Evolutionary conservation across 75 land plant species (phyloP).

Genomic region (Cunninghamia lanceolata): DNA sequence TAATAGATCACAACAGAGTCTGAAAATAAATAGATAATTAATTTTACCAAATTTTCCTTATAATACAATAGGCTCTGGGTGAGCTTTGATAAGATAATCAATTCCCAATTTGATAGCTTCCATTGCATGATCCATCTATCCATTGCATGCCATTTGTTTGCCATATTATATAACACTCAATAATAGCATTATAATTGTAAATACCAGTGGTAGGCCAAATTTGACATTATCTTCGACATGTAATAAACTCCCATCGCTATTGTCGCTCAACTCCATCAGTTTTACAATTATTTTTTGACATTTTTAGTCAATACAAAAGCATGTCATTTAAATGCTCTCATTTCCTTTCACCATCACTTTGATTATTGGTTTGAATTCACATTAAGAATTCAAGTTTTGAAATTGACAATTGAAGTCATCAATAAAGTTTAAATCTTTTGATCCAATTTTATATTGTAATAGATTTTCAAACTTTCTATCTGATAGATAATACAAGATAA

Average conservation of each 20-base stretch:
- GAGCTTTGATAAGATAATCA: conserved; percentile 54
- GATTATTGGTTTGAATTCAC: too few species aligned
- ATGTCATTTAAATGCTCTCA: too few species aligned
- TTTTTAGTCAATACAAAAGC: too few species aligned
- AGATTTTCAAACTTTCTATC: too few species aligned
- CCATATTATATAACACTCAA: conserved; percentile 53
- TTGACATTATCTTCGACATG: conserved; percentile 63
- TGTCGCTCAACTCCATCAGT: too few species aligned
- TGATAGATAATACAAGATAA: too few species aligned
- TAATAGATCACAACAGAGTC: not conserved
- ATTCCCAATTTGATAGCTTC: conserved; percentile 60
- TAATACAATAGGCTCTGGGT: conserved; percentile 38
- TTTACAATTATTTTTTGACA: too few species aligned
- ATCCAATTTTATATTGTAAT: too few species aligned
- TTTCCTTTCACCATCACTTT: too few species aligned
- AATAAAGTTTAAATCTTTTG: too few species aligned
- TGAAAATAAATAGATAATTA: not conserved
- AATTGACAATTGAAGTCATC: too few species aligned
- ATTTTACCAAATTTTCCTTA: conserved; percentile 31
- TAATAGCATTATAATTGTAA: conserved; percentile 55
- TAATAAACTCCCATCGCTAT: conserved; percentile 39
- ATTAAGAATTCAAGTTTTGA: too few species aligned
- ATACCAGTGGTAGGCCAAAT: conserved; percentile 59
- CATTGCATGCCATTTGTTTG: conserved; percentile 24
- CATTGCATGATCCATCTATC: conserved; percentile 36